These are phyloP conservation scores for Myxozyma lipomycoides DNA, from an alignment of 805 yeast species.

Conservation along the genomic window DNA sequence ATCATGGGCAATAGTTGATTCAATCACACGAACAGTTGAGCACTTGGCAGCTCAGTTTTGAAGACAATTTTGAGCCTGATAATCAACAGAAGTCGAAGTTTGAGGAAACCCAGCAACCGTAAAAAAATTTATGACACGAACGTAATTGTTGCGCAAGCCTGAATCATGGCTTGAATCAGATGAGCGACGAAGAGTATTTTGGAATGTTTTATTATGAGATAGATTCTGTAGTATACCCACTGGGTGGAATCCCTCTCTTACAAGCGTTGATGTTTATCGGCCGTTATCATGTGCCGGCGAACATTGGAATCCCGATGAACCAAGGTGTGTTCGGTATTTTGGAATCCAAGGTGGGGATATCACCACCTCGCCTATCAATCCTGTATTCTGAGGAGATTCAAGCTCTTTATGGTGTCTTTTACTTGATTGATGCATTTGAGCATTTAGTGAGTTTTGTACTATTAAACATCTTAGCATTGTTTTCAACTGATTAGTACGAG, in stretches of 20 bases:
- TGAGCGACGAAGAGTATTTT: slow-evolving; percentile 13
- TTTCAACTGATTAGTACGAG: too few relatives aligned
- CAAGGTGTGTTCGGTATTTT: slow-evolving; percentile 9
- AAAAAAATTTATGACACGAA: slow-evolving; percentile 11
- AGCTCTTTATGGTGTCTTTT: slow-evolving; percentile 9
- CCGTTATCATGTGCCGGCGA: slow-evolving; percentile 10
- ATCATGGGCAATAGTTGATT: slow-evolving; percentile 13
- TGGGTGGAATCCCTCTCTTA: slow-evolving; percentile 18
- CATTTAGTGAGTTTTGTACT: too few relatives aligned
- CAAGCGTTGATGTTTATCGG: slow-evolving; percentile 13
- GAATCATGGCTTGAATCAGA: slow-evolving; percentile 9
- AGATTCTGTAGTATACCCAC: slow-evolving; percentile 17
- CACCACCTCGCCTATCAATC: background rate
- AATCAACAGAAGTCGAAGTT: background rate
- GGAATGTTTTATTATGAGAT: slow-evolving; percentile 15
- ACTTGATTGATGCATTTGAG: slow-evolving; percentile 12
- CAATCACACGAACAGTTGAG: slow-evolving; percentile 16
- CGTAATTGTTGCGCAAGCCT: slow-evolving; percentile 7
- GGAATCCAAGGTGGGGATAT: slow-evolving; percentile 3
- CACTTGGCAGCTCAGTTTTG: slow-evolving; percentile 9
- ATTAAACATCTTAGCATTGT: too few relatives aligned
- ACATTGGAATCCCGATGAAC: slow-evolving; percentile 6
- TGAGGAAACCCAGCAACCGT: background rate
- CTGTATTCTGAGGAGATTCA: slow-evolving; percentile 2
- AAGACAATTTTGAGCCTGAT: slow-evolving; percentile 1